A percentile compares a stretch with the other conserved stretches of the same genome.
These are phyloP conservation scores for Discostella pseudostelligera DNA, from an alignment of 108 stramenopile genomes.

Conservation along the genomic window DNA sequence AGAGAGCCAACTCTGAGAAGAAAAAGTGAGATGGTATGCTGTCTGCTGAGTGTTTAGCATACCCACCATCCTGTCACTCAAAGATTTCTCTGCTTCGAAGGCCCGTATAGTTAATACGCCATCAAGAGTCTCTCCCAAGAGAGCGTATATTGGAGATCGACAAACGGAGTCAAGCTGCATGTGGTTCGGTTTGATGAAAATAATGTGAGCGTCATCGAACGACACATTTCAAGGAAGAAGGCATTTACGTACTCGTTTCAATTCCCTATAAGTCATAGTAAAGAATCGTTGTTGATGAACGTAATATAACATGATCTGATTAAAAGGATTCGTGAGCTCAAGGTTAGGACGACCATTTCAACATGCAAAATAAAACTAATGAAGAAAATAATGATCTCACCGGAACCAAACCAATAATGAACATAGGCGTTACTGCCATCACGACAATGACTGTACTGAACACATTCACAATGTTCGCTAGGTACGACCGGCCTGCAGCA, in stretches of 20 bases:
- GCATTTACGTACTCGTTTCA: constrained; percentile 60
- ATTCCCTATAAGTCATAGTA: constrained; percentile 84
- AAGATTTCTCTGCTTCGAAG: constrained; percentile 69
- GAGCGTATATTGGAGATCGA: constrained; percentile 86
- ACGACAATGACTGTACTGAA: constrained; percentile 78
- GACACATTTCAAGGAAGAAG: background rate
- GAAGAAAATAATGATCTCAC: background rate
- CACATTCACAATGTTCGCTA: constrained; percentile 68
- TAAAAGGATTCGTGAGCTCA: constrained; percentile 36
- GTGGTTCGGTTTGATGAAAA: background rate
- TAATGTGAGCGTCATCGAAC: background rate
- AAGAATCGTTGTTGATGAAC: constrained; percentile 70
- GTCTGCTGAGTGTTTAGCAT: constrained; percentile 78
- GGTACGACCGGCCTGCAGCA: constrained; percentile 62
- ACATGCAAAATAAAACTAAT: background rate
- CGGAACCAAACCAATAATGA: constrained; percentile 33
- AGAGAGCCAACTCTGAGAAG: constrained; percentile 95
- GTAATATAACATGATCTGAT: constrained; percentile 72
- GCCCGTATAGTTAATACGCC: constrained; percentile 89
- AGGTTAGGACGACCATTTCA: constrained; percentile 49
- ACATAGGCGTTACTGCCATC: constrained; percentile 50
- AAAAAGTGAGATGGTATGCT: constrained; percentile 82
- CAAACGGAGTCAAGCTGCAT: constrained; percentile 65
- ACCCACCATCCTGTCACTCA: constrained; percentile 60
- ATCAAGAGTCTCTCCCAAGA: constrained; percentile 91